These are phyloP conservation scores for Alternaria hordeiaustralica DNA, from an alignment of 2,329 filamentous ascomycete genomes.

Conservation along the genomic window DNA sequence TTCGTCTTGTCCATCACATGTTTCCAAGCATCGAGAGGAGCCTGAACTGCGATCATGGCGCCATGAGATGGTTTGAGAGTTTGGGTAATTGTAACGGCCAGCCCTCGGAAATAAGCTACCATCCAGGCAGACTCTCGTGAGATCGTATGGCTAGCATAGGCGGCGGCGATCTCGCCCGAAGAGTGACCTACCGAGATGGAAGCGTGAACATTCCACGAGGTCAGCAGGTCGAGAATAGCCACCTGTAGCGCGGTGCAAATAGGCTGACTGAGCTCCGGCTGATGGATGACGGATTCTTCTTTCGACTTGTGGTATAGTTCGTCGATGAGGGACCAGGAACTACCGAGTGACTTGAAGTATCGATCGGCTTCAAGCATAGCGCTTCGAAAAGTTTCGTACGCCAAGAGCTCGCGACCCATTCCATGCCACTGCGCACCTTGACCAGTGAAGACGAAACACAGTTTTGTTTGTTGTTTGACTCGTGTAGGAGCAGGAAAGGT, in stretches of 20 bases:
- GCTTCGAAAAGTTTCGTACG: conserved; percentile 14
- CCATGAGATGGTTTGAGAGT: conserved; percentile 43
- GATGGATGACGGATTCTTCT: conserved; percentile 11
- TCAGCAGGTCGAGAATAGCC: conserved; percentile 25
- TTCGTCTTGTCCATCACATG: conserved; percentile 14
- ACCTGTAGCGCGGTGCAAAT: conserved; percentile 29
- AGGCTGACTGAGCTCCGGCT: conserved; percentile 27
- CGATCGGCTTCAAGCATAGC: conserved; percentile 15
- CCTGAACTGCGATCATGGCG: conserved; percentile 34
- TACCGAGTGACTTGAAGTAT: conserved; percentile 19
- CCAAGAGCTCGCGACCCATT: conserved; percentile 33
- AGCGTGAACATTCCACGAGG: conserved; percentile 19
- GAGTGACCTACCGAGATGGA: conserved; percentile 38
- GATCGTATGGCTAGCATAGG: conserved; percentile 27
- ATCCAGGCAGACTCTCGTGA: conserved; percentile 19
- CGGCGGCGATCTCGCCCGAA: conserved; percentile 43
- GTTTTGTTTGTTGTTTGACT: neutral
- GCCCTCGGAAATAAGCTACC: conserved; percentile 23
- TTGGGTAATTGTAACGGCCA: conserved; percentile 35
- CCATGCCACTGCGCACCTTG: conserved; percentile 39
- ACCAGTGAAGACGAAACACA: conserved; percentile 37
- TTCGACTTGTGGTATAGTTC: conserved; percentile 13
- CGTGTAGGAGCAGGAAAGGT: conserved; percentile 7
- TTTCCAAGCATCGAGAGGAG: conserved; percentile 9
- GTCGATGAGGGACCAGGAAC: conserved; percentile 20